Percentiles rank a stretch among this genome's conserved stretches.
These are phyloP conservation scores for Solanum raphanifolium DNA, from an alignment of 257 asterid species.

Conservation along the genomic window DNA sequence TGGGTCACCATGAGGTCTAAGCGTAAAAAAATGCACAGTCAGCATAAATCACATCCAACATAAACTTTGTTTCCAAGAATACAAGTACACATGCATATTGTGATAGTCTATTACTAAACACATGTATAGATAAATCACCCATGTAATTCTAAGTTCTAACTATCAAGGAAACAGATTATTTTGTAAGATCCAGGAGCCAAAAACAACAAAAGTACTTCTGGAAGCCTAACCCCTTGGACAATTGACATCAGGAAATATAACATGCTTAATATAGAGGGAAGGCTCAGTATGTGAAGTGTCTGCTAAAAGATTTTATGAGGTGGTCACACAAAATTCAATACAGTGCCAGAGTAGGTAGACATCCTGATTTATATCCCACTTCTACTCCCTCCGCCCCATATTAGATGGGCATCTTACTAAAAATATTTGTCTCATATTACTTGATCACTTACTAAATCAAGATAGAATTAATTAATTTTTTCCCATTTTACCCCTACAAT, in stretches of 20 bases:
- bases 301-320: neutral
- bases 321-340: neutral
- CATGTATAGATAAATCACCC: neutral
- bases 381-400: neutral
- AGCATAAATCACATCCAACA: neutral
- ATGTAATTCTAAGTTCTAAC: neutral
- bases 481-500: neutral
- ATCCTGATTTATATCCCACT: neutral
- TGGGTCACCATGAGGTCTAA: slow-evolving; percentile 99
- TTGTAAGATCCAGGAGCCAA: neutral
- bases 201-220: neutral
- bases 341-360: neutral
- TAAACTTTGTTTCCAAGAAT: neutral
- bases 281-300: neutral
- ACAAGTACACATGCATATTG: neutral
- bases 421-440: neutral
- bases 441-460: neutral
- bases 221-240: neutral
- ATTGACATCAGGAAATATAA: neutral
- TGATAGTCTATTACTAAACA: neutral
- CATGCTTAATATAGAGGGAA: neutral
- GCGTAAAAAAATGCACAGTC: slow-evolving; percentile 8
- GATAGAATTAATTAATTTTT: neutral
- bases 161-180: neutral
- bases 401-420: no score